Evolutionary conservation across 1,284 basidiomycete species (phyloP), one percentile per base, ranked within the genome.

Genomic region (Testicularia cyperi): DNA sequence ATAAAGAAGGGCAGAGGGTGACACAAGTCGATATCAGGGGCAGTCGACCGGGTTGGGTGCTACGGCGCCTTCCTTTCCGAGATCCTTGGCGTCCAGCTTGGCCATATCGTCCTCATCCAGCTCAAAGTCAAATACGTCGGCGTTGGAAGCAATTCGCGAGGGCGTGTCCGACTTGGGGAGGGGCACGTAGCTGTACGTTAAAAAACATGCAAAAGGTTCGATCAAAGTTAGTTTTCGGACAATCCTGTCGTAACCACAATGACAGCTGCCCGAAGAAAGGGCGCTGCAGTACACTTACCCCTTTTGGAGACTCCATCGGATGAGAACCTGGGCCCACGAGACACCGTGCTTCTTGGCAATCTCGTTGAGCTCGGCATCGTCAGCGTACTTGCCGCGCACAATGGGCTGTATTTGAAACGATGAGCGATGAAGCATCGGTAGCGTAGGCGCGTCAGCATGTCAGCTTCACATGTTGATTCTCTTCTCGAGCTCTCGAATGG

Each of bases 81-180:
- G 13, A 32, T 62, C 58, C 34, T 56, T 56, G 5, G 44, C 47
- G 33, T 62, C 58, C 13, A 62, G 44, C 34, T 24, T 39, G 14
- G 29, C 27, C 41, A 62, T 53, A 23, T 66, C 64, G 16, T 58
- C 46, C 5, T 37, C 44, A 14, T 66, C 60, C 22, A 66, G 40
- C 26, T 63, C 60, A 15, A 63, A 64, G 13, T 25, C 39, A 18
- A 38, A 66, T 8, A 66, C 4, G 22, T 66, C 60, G 7, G 64
- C 64, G 27, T 66, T 66, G 27, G 48, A 44, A 1, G 36, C 55
- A 26, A 66, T 66, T n/a, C 64, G 45, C 19, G 32, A 47, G 5
- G 46, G 44, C 15, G 60, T 66, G 27, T 64, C 60, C 35, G 60
- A 63, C 40, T 66, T 66, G 47, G 64, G 64, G 18, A 66, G 49